Conservation (phyloP, 2,329 filamentous ascomycete genomes). For the Sporothrix sp. region DNA sequence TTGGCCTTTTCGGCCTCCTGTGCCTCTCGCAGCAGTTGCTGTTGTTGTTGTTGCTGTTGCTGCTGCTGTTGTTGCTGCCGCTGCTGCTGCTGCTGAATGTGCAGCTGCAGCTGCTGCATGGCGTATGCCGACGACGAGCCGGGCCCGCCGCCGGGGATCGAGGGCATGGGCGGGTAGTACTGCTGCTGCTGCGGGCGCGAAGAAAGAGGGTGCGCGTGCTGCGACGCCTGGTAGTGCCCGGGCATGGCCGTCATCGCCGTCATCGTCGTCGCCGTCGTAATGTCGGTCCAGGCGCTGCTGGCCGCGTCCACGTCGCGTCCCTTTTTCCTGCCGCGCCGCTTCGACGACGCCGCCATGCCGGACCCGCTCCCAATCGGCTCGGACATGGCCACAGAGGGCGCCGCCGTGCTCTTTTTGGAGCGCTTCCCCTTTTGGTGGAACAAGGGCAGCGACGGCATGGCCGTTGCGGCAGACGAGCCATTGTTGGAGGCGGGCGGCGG, state of each 20-base stretch:
- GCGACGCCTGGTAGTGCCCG: neutral
- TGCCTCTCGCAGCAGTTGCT: neutral
- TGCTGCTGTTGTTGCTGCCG: conserved; percentile 3
- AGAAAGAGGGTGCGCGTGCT: neutral
- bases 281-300: conserved; percentile 40
- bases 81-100: conserved; percentile 12
- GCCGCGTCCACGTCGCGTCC: conserved; percentile 16
- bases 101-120: conserved; percentile 17
- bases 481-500: conserved; percentile 12
- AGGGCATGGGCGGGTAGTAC: conserved; percentile 8
- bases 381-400: neutral
- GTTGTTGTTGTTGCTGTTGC: conserved; percentile 6
- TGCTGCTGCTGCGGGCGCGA: conserved; percentile 8
- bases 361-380: neutral
- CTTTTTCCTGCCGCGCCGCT: conserved; percentile 2
- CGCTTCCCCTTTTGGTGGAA: neutral
- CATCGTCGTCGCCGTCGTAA: conserved; percentile 25
- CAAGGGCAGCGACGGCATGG: no score
- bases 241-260: conserved; percentile 1
- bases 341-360: neutral
- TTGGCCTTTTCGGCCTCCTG: conserved; percentile 1
- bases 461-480: neutral
- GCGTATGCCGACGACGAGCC: conserved; percentile 15
- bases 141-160: conserved; percentile 12
- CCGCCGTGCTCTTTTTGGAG: neutral